These are phyloP conservation scores for Backusella liffmaniae DNA, from an alignment of 192 early-diverging fungal genomes.

Conservation along the genomic window DNA sequence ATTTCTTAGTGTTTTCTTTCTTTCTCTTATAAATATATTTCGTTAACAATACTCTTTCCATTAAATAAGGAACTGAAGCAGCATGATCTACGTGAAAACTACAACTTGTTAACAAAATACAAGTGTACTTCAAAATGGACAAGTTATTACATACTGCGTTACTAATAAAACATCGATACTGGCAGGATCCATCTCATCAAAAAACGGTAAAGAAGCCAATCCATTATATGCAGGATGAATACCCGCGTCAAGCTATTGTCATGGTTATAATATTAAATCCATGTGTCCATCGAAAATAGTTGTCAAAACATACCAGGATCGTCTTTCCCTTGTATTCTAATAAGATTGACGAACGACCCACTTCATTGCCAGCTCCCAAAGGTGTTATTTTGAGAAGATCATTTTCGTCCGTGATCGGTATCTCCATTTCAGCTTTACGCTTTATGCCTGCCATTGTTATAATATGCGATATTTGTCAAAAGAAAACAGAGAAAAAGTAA, in stretches of 20 bases:
- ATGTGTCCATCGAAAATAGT: background rate
- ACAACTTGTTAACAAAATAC: background rate
- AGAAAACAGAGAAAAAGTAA: background rate
- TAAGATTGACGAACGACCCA: slow-evolving; percentile 91
- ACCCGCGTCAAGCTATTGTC: slow-evolving; percentile 85
- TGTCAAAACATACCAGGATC: slow-evolving; percentile 65
- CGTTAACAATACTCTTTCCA: slow-evolving; percentile 74
- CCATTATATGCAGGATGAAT: slow-evolving; percentile 93
- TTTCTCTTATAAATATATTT: background rate
- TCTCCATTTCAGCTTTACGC: slow-evolving; percentile 43
- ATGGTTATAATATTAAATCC: background rate
- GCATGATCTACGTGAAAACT: slow-evolving; percentile 98
- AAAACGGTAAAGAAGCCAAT: slow-evolving; percentile 89
- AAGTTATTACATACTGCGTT: slow-evolving; percentile 69
- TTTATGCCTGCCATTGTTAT: slow-evolving; percentile 31
- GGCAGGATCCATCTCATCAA: slow-evolving; percentile 91
- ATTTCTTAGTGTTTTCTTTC: background rate
- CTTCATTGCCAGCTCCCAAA: slow-evolving; percentile 96
- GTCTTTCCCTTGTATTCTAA: slow-evolving; percentile 96
- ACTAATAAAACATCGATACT: slow-evolving; percentile 88
- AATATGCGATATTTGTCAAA: background rate
- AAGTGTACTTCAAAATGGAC: background rate
- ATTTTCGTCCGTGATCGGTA: slow-evolving; percentile 65
- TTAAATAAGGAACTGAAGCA: slow-evolving; percentile 92
- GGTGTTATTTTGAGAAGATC: slow-evolving; percentile 90